phyloP scores from a whole-genome alignment of 192 early-diverging fungal genomes.

The Coemansia sp. region DNA sequence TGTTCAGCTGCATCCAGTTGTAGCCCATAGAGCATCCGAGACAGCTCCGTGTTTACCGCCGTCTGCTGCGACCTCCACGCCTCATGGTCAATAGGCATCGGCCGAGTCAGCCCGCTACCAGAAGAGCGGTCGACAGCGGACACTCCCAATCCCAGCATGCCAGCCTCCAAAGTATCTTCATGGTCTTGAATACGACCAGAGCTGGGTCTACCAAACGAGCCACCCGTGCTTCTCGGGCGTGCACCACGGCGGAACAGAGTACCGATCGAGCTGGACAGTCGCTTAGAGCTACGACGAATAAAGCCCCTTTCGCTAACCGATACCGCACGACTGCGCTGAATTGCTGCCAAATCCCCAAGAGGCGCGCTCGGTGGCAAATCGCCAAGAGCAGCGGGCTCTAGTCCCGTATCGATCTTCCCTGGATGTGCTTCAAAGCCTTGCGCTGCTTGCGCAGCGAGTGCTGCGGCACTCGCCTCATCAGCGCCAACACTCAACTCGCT shows the following conservation, averaged over 20 bases:
- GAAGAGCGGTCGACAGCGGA: background rate
- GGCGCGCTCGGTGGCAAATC: background rate
- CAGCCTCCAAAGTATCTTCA: background rate
- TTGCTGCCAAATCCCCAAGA: slow-evolving; percentile 1
- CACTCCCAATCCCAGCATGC: background rate
- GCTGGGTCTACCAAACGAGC: background rate
- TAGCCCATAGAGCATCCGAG: slow-evolving; percentile 33
- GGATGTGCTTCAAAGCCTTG: background rate
- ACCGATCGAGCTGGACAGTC: slow-evolving; percentile 31
- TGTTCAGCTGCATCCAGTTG: slow-evolving; percentile 9
- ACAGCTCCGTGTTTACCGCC: slow-evolving; percentile 22
- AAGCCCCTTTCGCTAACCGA: slow-evolving; percentile 30
- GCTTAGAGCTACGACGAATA: slow-evolving; percentile 40
- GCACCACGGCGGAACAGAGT: slow-evolving; percentile 25
- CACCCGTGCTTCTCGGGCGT: slow-evolving; percentile 8
- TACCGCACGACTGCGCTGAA: slow-evolving; percentile 19
- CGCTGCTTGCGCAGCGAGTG: background rate
- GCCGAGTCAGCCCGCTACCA: slow-evolving; percentile 10
- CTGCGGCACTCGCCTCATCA: background rate
- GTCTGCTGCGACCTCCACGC: slow-evolving; percentile 22
- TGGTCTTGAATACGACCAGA: background rate
- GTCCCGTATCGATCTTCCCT: background rate
- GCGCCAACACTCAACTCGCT: background rate
- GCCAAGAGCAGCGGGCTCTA: background rate
- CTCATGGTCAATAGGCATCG: slow-evolving; percentile 6